These are phyloP conservation scores for Bromus sterilis DNA, from an alignment of 176 grass and related monocot genomes.

Conservation along the genomic window DNA sequence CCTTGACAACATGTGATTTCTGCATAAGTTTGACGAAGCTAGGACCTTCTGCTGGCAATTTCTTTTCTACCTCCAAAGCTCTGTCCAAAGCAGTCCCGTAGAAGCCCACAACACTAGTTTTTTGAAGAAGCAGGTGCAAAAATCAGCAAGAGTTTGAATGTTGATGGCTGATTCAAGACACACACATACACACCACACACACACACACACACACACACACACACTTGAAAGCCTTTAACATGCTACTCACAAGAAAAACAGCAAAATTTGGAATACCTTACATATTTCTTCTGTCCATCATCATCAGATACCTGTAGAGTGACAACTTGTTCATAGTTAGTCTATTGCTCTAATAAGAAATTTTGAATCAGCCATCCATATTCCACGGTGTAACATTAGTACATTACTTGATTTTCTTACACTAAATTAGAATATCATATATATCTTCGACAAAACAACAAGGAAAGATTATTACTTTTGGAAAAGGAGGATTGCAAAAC, in stretches of 20 bases:
- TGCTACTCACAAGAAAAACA: background rate
- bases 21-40: conserved; percentile 27
- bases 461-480: too few species aligned
- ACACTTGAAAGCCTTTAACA: background rate
- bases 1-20: conserved; percentile 18
- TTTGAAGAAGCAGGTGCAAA: background rate
- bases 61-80: conserved; percentile 13
- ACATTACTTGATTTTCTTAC: too few species aligned
- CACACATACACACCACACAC: too few species aligned
- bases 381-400: too few species aligned
- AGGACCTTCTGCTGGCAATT: conserved; percentile 20
- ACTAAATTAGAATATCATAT: background rate
- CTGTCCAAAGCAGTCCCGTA: background rate
- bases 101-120: background rate
- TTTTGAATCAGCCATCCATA: background rate
- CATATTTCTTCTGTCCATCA: background rate
- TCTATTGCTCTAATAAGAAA: background rate
- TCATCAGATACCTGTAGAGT: conserved; percentile 16
- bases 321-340: background rate
- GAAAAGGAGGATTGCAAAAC: too few species aligned
- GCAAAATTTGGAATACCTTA: conserved; percentile 22
- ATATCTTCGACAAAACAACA: too few species aligned
- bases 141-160: too few species aligned
- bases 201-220: too few species aligned
- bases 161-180: too few species aligned